Conservation (phyloP, 2,329 filamentous ascomycete species). For the Ascomycota sp. region DNA sequence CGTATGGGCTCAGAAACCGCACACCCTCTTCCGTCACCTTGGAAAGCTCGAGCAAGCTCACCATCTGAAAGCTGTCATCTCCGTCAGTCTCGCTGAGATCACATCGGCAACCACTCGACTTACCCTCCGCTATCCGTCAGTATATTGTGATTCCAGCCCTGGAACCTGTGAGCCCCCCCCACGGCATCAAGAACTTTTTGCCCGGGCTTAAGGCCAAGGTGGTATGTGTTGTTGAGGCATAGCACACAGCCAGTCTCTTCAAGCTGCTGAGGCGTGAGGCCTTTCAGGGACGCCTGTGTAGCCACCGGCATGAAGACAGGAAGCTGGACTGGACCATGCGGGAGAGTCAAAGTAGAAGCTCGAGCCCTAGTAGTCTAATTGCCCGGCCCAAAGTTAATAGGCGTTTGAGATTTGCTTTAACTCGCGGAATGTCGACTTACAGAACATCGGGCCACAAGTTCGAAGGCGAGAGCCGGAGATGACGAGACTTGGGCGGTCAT, state of each 20-base stretch:
- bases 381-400: too few relatives aligned
- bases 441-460: slow-evolving; percentile 59
- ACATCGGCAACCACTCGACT: slow-evolving; percentile 8
- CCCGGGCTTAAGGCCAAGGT: slow-evolving; percentile 84
- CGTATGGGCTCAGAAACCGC: slow-evolving; percentile 86
- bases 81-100: slow-evolving; percentile 4
- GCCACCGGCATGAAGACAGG: slow-evolving; percentile 98
- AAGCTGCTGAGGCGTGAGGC: slow-evolving; percentile 77
- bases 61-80: slow-evolving; percentile 76
- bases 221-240: slow-evolving; percentile 96
- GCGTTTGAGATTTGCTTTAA: slow-evolving; percentile 1
- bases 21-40: slow-evolving; percentile 92
- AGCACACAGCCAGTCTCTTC: slow-evolving; percentile 75
- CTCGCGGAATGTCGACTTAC: slow-evolving; percentile 27
- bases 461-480: slow-evolving; percentile 53
- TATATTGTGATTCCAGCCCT: slow-evolving; percentile 91
- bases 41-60: slow-evolving; percentile 80
- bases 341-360: slow-evolving; percentile 68
- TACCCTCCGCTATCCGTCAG: slow-evolving; percentile 63
- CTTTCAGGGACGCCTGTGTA: slow-evolving; percentile 89
- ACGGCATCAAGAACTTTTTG: slow-evolving; percentile 72
- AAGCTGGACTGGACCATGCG: slow-evolving; percentile 76
- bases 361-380: slow-evolving; percentile 78
- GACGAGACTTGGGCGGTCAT: slow-evolving; percentile 32
- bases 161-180: slow-evolving; percentile 82